Evolutionary conservation across 495 filamentous ascomycete species (phyloP).

Genomic region (Staphylotrichum longicolle): DNA sequence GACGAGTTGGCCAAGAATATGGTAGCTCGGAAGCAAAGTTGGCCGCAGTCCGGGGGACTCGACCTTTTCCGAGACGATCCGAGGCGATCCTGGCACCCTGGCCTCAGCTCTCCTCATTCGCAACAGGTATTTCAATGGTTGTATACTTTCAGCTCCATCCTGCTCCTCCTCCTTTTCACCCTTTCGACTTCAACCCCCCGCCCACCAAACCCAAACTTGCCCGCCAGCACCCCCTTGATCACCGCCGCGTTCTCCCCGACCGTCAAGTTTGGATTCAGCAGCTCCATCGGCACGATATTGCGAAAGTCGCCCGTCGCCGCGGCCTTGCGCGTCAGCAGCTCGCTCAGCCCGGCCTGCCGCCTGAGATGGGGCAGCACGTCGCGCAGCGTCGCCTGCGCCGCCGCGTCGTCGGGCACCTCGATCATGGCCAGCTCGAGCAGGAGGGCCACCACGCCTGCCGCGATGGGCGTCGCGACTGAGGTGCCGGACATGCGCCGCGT

Average conservation of each 20-base stretch:
- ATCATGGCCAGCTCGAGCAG: background rate
- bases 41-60: no score
- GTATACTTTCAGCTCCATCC: no score
- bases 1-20: no score
- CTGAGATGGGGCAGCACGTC: background rate
- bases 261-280: background rate
- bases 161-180: no score
- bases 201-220: background rate
- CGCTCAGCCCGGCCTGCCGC: background rate
- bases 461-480: conserved; percentile 3
- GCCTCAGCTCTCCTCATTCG: no score
- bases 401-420: background rate
- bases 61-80: no score
- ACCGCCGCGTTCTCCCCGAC: background rate
- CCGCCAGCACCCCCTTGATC: background rate
- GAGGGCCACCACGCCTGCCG: background rate
- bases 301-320: background rate
- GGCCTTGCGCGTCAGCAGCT: background rate
- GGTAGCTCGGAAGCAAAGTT: no score
- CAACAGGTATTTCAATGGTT: no score
- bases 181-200: no score
- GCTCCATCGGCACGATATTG: background rate
- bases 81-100: no score
- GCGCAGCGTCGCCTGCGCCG: background rate
- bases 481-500: conserved; percentile 4